Evolutionary conservation across 169 alveolate genomes (phyloP), one percentile per base, ranked within the genome.

Genomic region (Eimeria acervulina): DNA sequence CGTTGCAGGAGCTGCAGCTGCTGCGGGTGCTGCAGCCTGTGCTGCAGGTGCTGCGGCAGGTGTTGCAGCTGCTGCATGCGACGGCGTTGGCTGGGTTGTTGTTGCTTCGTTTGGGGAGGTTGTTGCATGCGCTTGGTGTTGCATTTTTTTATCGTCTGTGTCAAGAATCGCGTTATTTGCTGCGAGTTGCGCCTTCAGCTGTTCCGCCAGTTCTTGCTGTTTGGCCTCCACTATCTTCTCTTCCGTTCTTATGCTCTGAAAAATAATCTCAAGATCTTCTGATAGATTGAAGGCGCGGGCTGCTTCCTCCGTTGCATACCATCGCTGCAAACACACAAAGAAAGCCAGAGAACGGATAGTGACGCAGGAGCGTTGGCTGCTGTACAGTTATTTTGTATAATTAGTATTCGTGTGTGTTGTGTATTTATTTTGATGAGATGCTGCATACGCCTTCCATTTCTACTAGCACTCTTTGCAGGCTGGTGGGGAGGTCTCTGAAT

Each of bases 261-360:
- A 38, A 17, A 92, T 80, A 1, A 44, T 31, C 19, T 92, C 92
- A 5, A 92, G 92, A 17, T 92, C 93, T 23, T 92, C 96, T 42
- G 59, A 42, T 4, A 92, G 72, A 40, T 42, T 76, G 84, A 78
- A 80, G 15, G 96, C 96, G 38, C 47, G 83, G 31, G 85, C 70
- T 42, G 92, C 96, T 44, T 63, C 92, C n/a, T 70, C 80, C 2
- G 91, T 76, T 55, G 88, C 96, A 28, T 92, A 92, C 96, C 96
- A 92, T 1, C 96, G 90, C 96, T 92, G 96, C 2, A 21, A 61
- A 84, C 28, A 84, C 90, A 81, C 5, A 33, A n/a, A 63, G 26
- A 47, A 12, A 59, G 0, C 8, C 8, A 59, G 1, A 83, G 55
- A 81, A 23, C 7, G 28, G 13, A 12, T 17, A 36, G 31, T n/a